Percentiles rank a stretch among this genome's conserved stretches.
These are phyloP conservation scores for Sporothrix pallida DNA, from an alignment of 2,329 filamentous ascomycete species.

Conservation along the genomic window DNA sequence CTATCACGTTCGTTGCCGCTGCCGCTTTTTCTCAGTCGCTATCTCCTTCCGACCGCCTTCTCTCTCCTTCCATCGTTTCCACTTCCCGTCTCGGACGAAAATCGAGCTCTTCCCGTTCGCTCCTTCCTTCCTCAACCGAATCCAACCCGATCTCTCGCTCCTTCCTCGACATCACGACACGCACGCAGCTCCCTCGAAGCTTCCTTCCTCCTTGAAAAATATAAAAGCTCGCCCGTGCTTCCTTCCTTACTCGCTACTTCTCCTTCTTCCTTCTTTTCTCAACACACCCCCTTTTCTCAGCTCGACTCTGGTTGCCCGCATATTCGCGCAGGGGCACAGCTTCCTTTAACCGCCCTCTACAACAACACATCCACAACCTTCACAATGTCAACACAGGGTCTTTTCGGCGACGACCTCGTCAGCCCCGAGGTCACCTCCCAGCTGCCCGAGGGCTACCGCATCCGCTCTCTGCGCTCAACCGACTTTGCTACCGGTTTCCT, in stretches of 20 bases:
- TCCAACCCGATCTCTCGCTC: neutral
- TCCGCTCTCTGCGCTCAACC: slow-evolving; percentile 77
- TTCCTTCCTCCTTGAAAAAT: neutral
- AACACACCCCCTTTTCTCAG: neutral
- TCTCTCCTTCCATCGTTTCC: neutral
- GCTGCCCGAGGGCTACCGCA: slow-evolving; percentile 80
- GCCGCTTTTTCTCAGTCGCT: too few species aligned
- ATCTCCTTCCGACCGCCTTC: neutral
- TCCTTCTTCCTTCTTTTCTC: neutral
- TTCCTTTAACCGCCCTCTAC: neutral
- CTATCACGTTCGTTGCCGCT: slow-evolving; percentile 11
- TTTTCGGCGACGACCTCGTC: slow-evolving; percentile 80
- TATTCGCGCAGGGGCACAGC: neutral
- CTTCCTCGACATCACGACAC: slow-evolving; percentile 11
- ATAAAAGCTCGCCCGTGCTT: neutral
- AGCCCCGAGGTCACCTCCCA: slow-evolving; percentile 72
- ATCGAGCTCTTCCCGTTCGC: neutral
- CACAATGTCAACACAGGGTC: slow-evolving; percentile 58
- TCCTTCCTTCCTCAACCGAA: slow-evolving; percentile 17
- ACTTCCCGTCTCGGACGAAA: neutral
- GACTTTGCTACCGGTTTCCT: slow-evolving; percentile 87
- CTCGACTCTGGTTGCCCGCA: neutral
- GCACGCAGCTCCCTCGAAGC: neutral
- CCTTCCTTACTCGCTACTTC: neutral
- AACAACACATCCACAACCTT: neutral